phyloP scores from a whole-genome alignment of 306 rosid genomes.

The Acacia confusa region DNA sequence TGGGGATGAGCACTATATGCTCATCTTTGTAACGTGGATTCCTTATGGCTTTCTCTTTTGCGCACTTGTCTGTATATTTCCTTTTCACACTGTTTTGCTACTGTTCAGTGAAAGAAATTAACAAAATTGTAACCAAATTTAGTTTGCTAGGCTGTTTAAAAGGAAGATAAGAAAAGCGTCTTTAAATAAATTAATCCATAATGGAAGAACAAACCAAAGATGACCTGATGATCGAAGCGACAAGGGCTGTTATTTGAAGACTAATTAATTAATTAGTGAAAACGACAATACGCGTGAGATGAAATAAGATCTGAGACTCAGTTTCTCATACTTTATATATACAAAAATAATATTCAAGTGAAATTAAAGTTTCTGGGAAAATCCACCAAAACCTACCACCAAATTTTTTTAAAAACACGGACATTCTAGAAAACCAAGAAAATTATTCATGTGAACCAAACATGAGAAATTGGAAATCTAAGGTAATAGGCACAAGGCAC shows the following conservation, averaged over 20 bases:
- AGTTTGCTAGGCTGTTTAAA: background rate
- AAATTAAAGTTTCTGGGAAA: background rate
- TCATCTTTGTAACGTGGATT: too few species aligned
- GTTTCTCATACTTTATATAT: background rate
- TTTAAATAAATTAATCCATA: background rate
- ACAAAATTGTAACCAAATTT: background rate
- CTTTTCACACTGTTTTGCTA: background rate
- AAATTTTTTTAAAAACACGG: background rate
- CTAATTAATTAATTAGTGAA: background rate
- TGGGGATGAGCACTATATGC: too few species aligned
- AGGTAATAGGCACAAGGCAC: background rate
- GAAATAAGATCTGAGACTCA: background rate
- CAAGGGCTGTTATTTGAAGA: background rate
- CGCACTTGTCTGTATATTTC: background rate
- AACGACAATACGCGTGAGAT: background rate
- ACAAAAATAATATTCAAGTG: background rate
- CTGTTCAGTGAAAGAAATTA: background rate
- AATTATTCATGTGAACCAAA: background rate
- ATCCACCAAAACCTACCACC: background rate
- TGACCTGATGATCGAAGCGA: slow-evolving; percentile 24
- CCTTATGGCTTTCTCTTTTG: background rate
- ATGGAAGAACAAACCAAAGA: background rate
- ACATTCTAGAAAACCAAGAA: background rate
- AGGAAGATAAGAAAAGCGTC: background rate
- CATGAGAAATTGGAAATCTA: background rate